phyloP scores from a whole-genome alignment of 139 green algal species.

The Chlorella sp. region DNA sequence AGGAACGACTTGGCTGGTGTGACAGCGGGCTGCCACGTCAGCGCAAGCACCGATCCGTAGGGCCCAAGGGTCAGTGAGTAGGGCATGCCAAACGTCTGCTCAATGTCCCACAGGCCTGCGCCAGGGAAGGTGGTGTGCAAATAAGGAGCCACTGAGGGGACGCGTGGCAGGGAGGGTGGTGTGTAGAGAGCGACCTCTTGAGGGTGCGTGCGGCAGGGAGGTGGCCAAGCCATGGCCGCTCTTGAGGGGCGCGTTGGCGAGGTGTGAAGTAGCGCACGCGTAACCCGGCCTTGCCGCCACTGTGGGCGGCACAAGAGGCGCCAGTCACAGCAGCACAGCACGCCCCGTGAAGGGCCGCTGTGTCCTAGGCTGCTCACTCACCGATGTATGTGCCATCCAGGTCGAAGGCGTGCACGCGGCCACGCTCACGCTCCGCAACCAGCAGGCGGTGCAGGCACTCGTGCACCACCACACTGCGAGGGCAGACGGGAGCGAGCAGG shows the following conservation, averaged over 20 bases:
- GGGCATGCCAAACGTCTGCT: constrained; percentile 45
- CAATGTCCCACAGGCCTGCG: constrained; percentile 48
- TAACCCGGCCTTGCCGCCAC: too few relatives aligned
- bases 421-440: constrained; percentile 70
- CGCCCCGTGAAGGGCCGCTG: too few relatives aligned
- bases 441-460: constrained; percentile 73
- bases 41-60: constrained; percentile 69
- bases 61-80: constrained; percentile 71
- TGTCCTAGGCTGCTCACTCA: too few relatives aligned
- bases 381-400: constrained; percentile 72
- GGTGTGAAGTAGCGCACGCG: too few relatives aligned
- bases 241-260: too few relatives aligned
- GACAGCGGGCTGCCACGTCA: constrained; percentile 61
- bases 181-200: too few relatives aligned
- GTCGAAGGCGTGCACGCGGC: constrained; percentile 60
- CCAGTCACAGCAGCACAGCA: too few relatives aligned
- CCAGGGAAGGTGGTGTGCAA: constrained; percentile 40
- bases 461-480: constrained; percentile 73
- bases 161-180: neutral
- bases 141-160: neutral
- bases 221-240: too few relatives aligned
- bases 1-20: neutral
- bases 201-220: neutral
- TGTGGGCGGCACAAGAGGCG: too few relatives aligned
- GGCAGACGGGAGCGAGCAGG: neutral